These are phyloP conservation scores for Huiozyma sinensis DNA, from an alignment of 805 yeast genomes.

Conservation along the genomic window DNA sequence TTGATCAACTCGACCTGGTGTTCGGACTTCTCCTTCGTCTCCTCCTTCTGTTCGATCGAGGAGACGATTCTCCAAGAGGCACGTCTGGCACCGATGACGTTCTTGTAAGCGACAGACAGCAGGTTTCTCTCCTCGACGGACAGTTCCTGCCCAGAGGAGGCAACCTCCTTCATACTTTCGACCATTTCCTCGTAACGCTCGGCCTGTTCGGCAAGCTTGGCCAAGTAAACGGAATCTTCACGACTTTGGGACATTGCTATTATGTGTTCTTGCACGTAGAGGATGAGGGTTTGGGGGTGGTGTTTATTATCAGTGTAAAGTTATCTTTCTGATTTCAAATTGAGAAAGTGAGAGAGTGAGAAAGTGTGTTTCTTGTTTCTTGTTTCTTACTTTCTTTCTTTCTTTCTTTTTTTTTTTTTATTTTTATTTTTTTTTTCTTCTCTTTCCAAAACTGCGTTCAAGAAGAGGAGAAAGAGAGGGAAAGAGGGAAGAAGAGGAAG, in stretches of 20 bases:
- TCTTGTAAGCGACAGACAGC: conserved; percentile 90
- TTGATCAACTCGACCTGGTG: conserved; percentile 78
- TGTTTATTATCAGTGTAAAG: too few relatives aligned
- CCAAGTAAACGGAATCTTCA: conserved; percentile 95
- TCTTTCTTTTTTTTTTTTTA: too few relatives aligned
- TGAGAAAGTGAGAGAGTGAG: too few relatives aligned
- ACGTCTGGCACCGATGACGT: conserved; percentile 95
- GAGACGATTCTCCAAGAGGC: conserved; percentile 98
- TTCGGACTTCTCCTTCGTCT: conserved; percentile 75
- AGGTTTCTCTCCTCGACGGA: conserved; percentile 94
- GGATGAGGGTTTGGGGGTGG: not conserved
- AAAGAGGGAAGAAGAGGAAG: too few relatives aligned
- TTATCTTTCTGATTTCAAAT: too few relatives aligned
- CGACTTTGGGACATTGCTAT: conserved; percentile 64
- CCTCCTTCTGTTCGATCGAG: conserved; percentile 93
- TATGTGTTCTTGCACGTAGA: not conserved
- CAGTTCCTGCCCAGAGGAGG: conserved; percentile 85
- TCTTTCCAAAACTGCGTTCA: too few relatives aligned
- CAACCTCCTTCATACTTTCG: conserved; percentile 92
- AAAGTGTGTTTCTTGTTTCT: too few relatives aligned
- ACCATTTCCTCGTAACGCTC: conserved; percentile 99
- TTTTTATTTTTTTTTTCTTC: too few relatives aligned
- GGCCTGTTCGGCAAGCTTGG: conserved; percentile 96
- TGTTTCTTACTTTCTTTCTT: not conserved
- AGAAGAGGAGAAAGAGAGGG: too few relatives aligned